These are phyloP conservation scores for Tricholoma matsutake DNA, from an alignment of 768 basidiomycete species.

Conservation along the genomic window DNA sequence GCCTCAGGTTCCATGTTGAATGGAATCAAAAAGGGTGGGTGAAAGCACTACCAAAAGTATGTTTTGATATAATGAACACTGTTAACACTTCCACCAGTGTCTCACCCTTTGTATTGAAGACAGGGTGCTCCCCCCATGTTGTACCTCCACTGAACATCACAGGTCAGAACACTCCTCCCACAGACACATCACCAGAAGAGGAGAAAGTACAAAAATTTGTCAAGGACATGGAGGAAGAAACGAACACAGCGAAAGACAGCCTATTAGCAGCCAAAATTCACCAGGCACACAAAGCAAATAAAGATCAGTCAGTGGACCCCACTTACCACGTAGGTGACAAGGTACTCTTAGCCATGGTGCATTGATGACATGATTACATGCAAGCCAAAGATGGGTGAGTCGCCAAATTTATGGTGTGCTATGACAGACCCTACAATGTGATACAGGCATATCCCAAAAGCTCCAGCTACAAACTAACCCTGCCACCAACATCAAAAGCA, in stretches of 20 bases:
- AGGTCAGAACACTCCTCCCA: slow-evolving; percentile 5
- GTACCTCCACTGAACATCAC: slow-evolving; percentile 15
- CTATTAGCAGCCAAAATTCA: neutral
- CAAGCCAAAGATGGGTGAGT: too few relatives aligned
- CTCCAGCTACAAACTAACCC: too few relatives aligned
- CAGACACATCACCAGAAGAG: neutral
- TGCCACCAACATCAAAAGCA: too few relatives aligned
- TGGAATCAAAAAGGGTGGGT: slow-evolving; percentile 26
- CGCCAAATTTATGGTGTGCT: too few relatives aligned
- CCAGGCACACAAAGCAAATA: neutral
- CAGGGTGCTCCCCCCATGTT: slow-evolving; percentile 20
- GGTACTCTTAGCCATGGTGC: neutral
- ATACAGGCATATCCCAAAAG: too few relatives aligned
- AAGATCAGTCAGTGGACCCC: neutral
- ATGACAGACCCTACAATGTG: too few relatives aligned
- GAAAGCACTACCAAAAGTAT: slow-evolving; percentile 12
- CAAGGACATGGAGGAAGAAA: neutral
- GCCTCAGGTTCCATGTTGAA: neutral
- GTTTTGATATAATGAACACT: slow-evolving; percentile 13
- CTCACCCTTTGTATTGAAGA: slow-evolving; percentile 23
- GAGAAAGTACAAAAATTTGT: neutral
- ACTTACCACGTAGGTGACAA: neutral
- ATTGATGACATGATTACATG: too few relatives aligned
- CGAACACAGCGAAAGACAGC: too few relatives aligned
- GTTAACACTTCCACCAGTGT: slow-evolving; percentile 24